Evolutionary conservation across 306 rosid genomes (phyloP).

Genomic region (Glycine latifolia): DNA sequence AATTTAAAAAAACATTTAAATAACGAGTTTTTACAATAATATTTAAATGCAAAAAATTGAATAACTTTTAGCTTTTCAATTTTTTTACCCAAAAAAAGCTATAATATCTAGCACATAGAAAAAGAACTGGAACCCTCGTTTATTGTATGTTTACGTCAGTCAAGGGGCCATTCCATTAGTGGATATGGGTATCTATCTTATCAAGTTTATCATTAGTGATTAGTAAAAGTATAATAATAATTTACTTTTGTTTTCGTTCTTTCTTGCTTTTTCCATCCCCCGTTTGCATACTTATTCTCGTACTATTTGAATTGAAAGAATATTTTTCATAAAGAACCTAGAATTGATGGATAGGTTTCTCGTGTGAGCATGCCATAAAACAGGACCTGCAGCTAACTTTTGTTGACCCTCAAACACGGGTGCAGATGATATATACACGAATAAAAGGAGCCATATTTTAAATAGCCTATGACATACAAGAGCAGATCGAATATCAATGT

Average conservation of each 20-base stretch:
- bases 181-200: conserved; percentile 49
- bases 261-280: conserved; percentile 32
- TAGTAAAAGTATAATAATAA: conserved; percentile 16
- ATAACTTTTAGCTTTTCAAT: too few species aligned
- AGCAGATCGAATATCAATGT: not conserved
- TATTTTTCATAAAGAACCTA: conserved; percentile 6
- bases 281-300: conserved; percentile 4
- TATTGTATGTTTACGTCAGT: conserved; percentile 42
- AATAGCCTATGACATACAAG: not conserved
- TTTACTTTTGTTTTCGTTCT: not conserved
- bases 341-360: conserved; percentile 1
- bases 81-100: not conserved
- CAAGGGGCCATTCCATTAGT: conserved; percentile 39
- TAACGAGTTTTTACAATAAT: too few species aligned
- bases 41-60: too few species aligned
- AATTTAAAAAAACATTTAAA: too few species aligned
- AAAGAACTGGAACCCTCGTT: not conserved
- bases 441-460: not conserved
- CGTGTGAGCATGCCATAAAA: conserved; percentile 46
- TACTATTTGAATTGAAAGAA: too few species aligned
- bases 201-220: conserved; percentile 41
- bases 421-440: not conserved
- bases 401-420: conserved; percentile 36
- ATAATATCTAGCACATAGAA: not conserved
- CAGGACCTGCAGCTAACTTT: conserved; percentile 47